phyloP scores from a whole-genome alignment of 2,329 filamentous ascomycete species.

The Diplodia mutila region DNA sequence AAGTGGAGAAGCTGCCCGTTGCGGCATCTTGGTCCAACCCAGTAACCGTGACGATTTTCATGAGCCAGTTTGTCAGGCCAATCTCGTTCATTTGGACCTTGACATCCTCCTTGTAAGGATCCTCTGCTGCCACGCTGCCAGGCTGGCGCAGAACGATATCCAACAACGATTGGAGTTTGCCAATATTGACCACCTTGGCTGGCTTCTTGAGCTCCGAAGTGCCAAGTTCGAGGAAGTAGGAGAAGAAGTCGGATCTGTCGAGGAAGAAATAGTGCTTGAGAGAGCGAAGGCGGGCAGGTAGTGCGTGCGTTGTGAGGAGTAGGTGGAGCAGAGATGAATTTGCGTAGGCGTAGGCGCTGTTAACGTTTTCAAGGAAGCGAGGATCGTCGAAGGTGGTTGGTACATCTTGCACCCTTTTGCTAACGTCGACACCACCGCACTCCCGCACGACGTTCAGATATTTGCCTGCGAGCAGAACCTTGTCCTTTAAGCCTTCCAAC shows the following conservation, averaged over 20 bases:
- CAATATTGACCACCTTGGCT: slow-evolving; percentile 84
- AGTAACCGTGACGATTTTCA: slow-evolving; percentile 94
- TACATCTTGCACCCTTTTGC: slow-evolving; percentile 84
- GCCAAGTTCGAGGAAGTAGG: slow-evolving; percentile 92
- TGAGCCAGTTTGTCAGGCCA: slow-evolving; percentile 88
- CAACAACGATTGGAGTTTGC: slow-evolving; percentile 92
- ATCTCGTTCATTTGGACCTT: slow-evolving; percentile 97
- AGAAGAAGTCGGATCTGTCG: slow-evolving; percentile 96
- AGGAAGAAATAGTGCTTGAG: slow-evolving; percentile 99
- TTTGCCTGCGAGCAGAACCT: slow-evolving; percentile 92
- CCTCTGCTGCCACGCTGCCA: slow-evolving; percentile 87
- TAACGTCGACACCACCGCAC: slow-evolving; percentile 93
- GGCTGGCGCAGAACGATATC: slow-evolving; percentile 96
- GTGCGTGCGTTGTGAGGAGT: slow-evolving; percentile 86
- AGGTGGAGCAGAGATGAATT: slow-evolving; percentile 92
- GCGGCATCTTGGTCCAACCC: slow-evolving; percentile 84
- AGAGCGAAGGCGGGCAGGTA: slow-evolving; percentile 83
- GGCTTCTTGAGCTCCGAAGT: slow-evolving; percentile 88
- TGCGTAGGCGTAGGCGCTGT: slow-evolving; percentile 89
- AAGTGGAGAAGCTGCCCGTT: slow-evolving; percentile 65
- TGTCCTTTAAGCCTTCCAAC: slow-evolving; percentile 86
- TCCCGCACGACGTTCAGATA: slow-evolving; percentile 98
- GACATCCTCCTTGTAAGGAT: slow-evolving; percentile 98
- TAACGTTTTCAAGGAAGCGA: slow-evolving; percentile 93
- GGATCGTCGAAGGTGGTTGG: slow-evolving; percentile 89